These are phyloP conservation scores for Daldinia childiae DNA, from an alignment of 495 filamentous ascomycete genomes.

Conservation along the genomic window DNA sequence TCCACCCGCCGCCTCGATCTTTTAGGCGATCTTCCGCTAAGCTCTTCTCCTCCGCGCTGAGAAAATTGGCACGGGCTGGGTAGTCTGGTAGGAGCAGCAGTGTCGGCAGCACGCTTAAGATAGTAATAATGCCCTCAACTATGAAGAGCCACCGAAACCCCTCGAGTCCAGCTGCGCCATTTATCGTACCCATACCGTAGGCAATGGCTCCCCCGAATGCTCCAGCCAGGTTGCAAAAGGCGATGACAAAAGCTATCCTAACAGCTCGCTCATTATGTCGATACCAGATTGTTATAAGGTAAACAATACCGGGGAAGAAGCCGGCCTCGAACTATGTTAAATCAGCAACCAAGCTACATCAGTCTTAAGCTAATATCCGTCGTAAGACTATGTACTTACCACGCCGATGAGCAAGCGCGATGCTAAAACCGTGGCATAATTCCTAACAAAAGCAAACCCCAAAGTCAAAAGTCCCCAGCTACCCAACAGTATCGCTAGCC, in stretches of 20 bases:
- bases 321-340: slow-evolving; percentile 44
- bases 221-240: slow-evolving; percentile 58
- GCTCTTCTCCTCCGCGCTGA: slow-evolving; percentile 68
- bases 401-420: slow-evolving; percentile 40
- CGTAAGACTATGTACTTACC: slow-evolving; percentile 17
- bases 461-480: slow-evolving; percentile 41
- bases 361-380: not conserved
- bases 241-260: slow-evolving; percentile 58
- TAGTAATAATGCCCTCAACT: slow-evolving; percentile 33
- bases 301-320: slow-evolving; percentile 59
- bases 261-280: slow-evolving; percentile 58
- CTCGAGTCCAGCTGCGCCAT: slow-evolving; percentile 32
- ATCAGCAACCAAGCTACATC: slow-evolving; percentile 4
- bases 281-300: slow-evolving; percentile 60
- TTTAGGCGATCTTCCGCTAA: slow-evolving; percentile 64
- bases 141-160: slow-evolving; percentile 44
- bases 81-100: slow-evolving; percentile 74
- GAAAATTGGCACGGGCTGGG: slow-evolving; percentile 74
- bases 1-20: slow-evolving; percentile 71
- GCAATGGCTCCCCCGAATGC: slow-evolving; percentile 59
- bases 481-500: slow-evolving; percentile 32
- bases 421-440: slow-evolving; percentile 36
- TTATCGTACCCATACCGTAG: slow-evolving; percentile 40
- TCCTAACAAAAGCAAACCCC: slow-evolving; percentile 36
- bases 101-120: slow-evolving; percentile 23